Conservation (phyloP, 192 early-diverging fungal genomes). For the Lobulomyces angularis region DNA sequence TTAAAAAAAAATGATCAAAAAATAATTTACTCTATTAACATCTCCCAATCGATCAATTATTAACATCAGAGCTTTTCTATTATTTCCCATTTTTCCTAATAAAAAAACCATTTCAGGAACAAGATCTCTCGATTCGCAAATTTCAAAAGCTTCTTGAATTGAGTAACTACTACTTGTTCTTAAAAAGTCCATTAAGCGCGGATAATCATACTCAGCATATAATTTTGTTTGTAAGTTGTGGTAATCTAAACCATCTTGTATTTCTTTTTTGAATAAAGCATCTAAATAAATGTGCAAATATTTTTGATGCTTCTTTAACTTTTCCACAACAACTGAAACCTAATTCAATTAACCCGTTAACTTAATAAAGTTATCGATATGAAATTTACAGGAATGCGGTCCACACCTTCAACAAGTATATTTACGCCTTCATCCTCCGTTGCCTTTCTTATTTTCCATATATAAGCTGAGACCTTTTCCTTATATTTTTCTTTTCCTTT, state of each 20-base stretch:
- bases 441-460: background rate
- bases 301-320: conserved; percentile 42
- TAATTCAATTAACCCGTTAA: conserved; percentile 10
- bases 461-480: background rate
- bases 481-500: conserved; percentile 5
- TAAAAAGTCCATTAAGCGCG: conserved; percentile 72
- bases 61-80: conserved; percentile 79
- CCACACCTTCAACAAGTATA: conserved; percentile 71
- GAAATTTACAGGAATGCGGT: conserved; percentile 59
- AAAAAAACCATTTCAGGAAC: conserved; percentile 97
- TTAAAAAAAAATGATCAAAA: conserved; percentile 8
- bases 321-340: conserved; percentile 53
- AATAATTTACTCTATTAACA: conserved; percentile 57
- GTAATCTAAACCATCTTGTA: conserved; percentile 13
- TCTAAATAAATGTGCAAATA: conserved; percentile 86
- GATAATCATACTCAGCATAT: conserved; percentile 80
- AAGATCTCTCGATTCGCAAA: conserved; percentile 74
- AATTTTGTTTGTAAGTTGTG: conserved; percentile 51
- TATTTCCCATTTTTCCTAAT: conserved; percentile 94
- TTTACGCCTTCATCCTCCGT: conserved; percentile 52
- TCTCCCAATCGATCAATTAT: conserved; percentile 84
- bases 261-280: conserved; percentile 63
- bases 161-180: conserved; percentile 63
- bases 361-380: background rate
- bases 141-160: conserved; percentile 49